Conservation (phyloP, 331 rosid genomes). For the Malus hybrid region DNA sequence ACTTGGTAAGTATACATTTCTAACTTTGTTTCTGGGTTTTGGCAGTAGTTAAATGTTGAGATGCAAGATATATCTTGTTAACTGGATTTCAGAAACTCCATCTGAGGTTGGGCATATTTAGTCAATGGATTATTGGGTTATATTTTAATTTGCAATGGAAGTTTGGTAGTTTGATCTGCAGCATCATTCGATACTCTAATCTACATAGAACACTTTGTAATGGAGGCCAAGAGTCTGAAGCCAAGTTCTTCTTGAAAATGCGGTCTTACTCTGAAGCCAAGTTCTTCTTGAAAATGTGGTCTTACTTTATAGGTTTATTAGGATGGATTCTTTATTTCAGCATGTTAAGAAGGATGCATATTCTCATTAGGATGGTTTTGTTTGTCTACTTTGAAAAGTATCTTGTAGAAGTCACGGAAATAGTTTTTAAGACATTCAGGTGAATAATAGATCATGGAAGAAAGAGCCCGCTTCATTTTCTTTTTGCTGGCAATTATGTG, state of each 20-base stretch:
- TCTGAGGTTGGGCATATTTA: not conserved
- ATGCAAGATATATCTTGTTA: not conserved
- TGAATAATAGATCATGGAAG: not conserved
- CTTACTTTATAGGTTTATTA: too few relatives aligned
- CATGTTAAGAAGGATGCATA: too few relatives aligned
- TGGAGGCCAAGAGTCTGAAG: not conserved
- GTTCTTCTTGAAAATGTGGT: too few relatives aligned
- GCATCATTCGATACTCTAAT: not conserved
- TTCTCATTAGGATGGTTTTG: not conserved
- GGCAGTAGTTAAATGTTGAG: not conserved
- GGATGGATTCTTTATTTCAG: too few relatives aligned
- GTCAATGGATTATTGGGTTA: not conserved
- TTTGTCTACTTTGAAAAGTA: not conserved
- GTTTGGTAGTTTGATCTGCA: not conserved
- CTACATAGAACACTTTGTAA: not conserved
- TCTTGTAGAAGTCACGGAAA: not conserved
- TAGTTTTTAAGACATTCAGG: not conserved
- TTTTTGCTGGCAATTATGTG: not conserved
- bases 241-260: not conserved
- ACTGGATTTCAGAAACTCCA: not conserved
- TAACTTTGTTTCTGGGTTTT: not conserved
- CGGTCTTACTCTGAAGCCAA: too few relatives aligned
- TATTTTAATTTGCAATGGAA: not conserved
- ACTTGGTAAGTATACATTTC: conserved; percentile 52
- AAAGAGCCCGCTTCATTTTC: not conserved